Conservation (phyloP, 768 basidiomycete species). For the Tulasnella calospora region DNA sequence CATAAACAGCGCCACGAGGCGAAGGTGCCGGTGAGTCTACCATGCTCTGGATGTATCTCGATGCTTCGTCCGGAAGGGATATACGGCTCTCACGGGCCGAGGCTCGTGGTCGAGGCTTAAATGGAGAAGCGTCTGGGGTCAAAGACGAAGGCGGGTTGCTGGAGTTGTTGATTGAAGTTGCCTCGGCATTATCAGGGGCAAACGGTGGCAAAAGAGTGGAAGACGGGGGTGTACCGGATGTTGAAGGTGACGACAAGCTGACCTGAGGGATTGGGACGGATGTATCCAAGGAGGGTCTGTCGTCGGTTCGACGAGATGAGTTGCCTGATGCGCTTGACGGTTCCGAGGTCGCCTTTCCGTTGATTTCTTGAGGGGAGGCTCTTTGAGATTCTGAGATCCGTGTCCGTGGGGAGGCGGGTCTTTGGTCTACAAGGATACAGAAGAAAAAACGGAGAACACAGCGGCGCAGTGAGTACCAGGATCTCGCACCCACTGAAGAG, state of each 20-base stretch:
- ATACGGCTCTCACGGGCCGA: conserved; percentile 61
- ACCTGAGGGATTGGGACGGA: conserved; percentile 17
- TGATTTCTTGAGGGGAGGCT: background rate
- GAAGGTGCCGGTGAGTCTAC: conserved; percentile 57
- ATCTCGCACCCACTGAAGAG: background rate
- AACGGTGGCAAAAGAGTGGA: background rate
- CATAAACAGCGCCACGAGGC: conserved; percentile 37
- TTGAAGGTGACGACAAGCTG: conserved; percentile 12
- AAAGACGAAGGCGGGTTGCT: background rate
- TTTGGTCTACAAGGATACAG: background rate
- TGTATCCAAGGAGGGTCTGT: conserved; percentile 10
- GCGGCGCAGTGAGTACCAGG: background rate
- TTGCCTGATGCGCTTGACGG: background rate
- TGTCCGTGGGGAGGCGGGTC: background rate
- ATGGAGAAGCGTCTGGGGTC: conserved; percentile 15
- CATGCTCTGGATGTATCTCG: conserved; percentile 64
- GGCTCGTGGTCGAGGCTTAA: conserved; percentile 33
- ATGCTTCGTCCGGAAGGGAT: conserved; percentile 72
- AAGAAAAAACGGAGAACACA: background rate
- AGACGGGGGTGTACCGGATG: background rate
- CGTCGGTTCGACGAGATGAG: background rate
- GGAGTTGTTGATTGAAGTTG: conserved; percentile 18
- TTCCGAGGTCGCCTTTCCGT: background rate
- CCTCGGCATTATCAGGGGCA: background rate
- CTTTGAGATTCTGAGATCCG: background rate